Base-by-base conservation (phyloP, 768 basidiomycete species). In the Mycena epipterygia region DNA sequence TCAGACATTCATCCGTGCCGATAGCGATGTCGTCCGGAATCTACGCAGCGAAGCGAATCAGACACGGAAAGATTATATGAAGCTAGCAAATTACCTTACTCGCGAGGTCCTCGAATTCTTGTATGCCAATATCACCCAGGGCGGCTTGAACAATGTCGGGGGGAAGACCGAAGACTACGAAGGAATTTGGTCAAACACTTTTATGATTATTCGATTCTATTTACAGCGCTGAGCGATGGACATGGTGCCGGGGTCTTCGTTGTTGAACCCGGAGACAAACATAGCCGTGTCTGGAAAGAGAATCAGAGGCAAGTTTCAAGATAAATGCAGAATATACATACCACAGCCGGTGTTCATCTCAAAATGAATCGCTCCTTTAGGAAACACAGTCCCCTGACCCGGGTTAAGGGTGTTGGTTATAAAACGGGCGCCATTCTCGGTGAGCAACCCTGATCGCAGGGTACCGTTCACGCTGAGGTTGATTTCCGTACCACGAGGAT, bases 281-380 rank as follows among this genome's bases (percentile, higher is more conserved):
- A 59, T 55, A 5, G 67, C 67, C 68, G 79, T 33, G 32, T 73
- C 16, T 76, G 53, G 8, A 16, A 30, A 14, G 17, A 33, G 33
- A 16, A 75, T 78, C 66, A 79, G 75, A 3, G 71, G 69, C 8
- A 75, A 74, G 21, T 74, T 71, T n/a, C n/a, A n/a, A 68, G 75
- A 71, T 73, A 5, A 6, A 17, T 16, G 0, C 16, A 9, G 12
- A n/a, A 62, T 39, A 25, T 30, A 60, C 21, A 30, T 30, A 60
- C 74, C 48, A 57, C 74, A 75, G 29, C 60, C 62, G 1, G 51
- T 35, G 48, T 75, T 75, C 66, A 73, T 67, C 56, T 75, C 69
- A 25, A 75, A 75, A 53, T 74, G 73, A 19, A 74, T 62, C 23
- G 65, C 51, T n/a, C 70, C 73, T 66, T 68, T 27, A 37, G 76